Percentiles rank a stretch among this genome's conserved stretches.
Conservation (phyloP, 345 rosid species). For the Salix arbutifolia region DNA sequence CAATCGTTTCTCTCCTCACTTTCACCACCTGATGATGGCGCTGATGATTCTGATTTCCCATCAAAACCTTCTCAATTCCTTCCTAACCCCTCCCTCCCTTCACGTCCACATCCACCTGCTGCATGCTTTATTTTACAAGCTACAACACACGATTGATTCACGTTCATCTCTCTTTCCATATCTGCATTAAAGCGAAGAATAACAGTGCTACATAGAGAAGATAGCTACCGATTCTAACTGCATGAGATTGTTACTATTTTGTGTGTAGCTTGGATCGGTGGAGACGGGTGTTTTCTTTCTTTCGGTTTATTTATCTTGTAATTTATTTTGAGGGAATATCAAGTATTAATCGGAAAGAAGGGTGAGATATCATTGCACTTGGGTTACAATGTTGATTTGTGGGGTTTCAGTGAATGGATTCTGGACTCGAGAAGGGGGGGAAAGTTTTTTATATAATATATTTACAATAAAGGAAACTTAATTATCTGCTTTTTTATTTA, state of each 20-base stretch:
- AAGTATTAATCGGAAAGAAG: neutral
- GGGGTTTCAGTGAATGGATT: conserved; percentile 17
- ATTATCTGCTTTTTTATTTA: neutral
- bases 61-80: neutral
- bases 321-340: neutral
- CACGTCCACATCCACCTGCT: conserved; percentile 26
- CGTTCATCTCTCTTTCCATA: conserved; percentile 34
- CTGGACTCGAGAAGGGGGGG: neutral
- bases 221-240: neutral
- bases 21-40: conserved; percentile 44
- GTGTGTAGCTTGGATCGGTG: neutral
- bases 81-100: neutral
- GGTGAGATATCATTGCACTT: neutral
- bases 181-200: conserved; percentile 38
- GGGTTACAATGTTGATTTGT: conserved; percentile 12
- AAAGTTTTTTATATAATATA: too few relatives aligned
- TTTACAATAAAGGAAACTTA: too few relatives aligned
- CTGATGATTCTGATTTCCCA: conserved; percentile 33
- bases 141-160: conserved; percentile 31
- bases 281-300: neutral
- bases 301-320: neutral
- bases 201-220: neutral
- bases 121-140: conserved; percentile 31
- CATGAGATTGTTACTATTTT: neutral
- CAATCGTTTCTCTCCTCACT: conserved; percentile 62